phyloP scores from a whole-genome alignment of 2,329 filamentous ascomycete genomes.

The Aspergillus intermedius region DNA sequence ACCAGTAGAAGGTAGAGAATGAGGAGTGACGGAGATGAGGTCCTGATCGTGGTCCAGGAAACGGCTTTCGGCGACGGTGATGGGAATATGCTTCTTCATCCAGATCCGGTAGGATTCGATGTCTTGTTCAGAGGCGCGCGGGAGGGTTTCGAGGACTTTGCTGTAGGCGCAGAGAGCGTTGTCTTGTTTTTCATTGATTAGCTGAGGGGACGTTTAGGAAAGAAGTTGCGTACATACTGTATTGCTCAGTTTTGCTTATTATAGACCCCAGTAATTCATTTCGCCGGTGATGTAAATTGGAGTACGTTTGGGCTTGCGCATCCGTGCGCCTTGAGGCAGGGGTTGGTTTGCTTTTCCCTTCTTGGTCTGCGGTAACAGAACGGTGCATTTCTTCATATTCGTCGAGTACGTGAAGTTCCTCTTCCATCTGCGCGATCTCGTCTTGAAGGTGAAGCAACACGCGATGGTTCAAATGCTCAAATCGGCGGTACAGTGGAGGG shows the following conservation, averaged over 20 bases:
- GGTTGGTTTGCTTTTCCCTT: slow-evolving; percentile 21
- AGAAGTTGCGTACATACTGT: slow-evolving; percentile 42
- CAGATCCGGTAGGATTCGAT: slow-evolving; percentile 48
- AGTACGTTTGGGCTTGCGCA: slow-evolving; percentile 44
- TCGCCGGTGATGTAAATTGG: slow-evolving; percentile 49
- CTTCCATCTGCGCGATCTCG: slow-evolving; percentile 73
- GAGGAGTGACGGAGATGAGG: slow-evolving; percentile 28
- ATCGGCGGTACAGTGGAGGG: slow-evolving; percentile 71
- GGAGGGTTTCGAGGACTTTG: slow-evolving; percentile 41
- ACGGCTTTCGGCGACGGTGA: slow-evolving; percentile 45
- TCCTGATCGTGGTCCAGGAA: slow-evolving; percentile 50
- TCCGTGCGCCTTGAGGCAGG: slow-evolving; percentile 38
- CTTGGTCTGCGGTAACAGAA: slow-evolving; percentile 24
- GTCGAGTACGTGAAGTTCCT: slow-evolving; percentile 66
- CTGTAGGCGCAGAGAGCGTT: slow-evolving; percentile 42
- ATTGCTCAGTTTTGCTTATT: slow-evolving; percentile 55
- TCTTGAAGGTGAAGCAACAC: slow-evolving; percentile 78
- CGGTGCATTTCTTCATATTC: slow-evolving; percentile 43
- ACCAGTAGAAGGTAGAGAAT: neutral
- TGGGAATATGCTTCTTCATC: slow-evolving; percentile 46
- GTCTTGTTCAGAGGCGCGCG: slow-evolving; percentile 42
- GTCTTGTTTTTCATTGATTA: slow-evolving; percentile 21
- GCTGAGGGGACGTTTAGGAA: neutral
- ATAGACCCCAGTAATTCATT: slow-evolving; percentile 50
- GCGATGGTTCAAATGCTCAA: slow-evolving; percentile 74